These are phyloP conservation scores for Alternaria brassicicola DNA, from an alignment of 2,329 filamentous ascomycete species.

Conservation along the genomic window DNA sequence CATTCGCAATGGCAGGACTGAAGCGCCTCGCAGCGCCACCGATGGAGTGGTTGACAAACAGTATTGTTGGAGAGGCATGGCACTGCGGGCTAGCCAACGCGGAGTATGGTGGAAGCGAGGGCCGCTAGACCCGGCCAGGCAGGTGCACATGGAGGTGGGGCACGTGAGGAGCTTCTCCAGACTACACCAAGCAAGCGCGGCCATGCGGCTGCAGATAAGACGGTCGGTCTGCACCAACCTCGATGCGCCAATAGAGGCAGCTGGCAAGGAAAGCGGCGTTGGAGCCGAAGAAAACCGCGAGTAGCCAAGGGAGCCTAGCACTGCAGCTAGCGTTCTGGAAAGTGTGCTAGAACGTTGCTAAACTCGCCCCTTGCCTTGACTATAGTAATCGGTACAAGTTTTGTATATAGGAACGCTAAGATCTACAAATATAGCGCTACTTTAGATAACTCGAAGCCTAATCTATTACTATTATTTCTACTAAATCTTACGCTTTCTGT, in stretches of 20 bases:
- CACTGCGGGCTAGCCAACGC: conserved; percentile 17
- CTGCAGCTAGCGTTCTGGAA: conserved; percentile 27
- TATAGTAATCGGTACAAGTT: too few relatives aligned
- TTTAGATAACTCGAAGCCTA: too few relatives aligned
- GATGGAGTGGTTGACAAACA: conserved; percentile 20
- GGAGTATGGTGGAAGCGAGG: conserved; percentile 5
- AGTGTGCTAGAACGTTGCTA: conserved; percentile 24
- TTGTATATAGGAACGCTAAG: too few relatives aligned
- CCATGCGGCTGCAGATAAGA: conserved; percentile 21
- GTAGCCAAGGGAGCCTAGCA: conserved; percentile 18
- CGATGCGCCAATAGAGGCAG: conserved; percentile 28
- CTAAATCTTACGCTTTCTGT: too few relatives aligned
- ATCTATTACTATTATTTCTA: too few relatives aligned
- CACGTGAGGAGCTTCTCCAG: conserved; percentile 27
- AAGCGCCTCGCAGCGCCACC: conserved; percentile 22
- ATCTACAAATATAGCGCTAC: too few relatives aligned
- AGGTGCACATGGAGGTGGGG: conserved; percentile 12
- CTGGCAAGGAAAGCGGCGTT: conserved; percentile 28
- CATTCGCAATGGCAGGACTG: conserved; percentile 6
- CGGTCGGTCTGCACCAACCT: conserved; percentile 1
- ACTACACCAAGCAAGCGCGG: conserved; percentile 15
- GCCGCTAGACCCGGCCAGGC: not conserved
- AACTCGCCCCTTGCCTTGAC: not conserved
- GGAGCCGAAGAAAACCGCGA: conserved; percentile 14
- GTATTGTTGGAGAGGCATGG: conserved; percentile 8